Conservation (phyloP, 73 alveolate genomes). For the Paramecium pentaurelia region DNA sequence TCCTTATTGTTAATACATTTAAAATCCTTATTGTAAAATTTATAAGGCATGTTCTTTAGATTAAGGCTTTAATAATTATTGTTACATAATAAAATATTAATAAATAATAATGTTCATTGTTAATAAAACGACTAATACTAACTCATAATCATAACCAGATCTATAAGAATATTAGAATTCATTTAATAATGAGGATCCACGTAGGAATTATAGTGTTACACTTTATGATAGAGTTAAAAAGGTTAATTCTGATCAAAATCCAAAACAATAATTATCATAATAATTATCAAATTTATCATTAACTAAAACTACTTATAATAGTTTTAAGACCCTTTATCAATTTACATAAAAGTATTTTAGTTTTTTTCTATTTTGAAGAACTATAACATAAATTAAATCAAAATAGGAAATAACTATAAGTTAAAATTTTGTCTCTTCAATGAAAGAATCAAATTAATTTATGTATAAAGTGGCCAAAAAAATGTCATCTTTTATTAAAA, state of each 20-base stretch:
- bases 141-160: neutral
- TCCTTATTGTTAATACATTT: neutral
- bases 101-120: neutral
- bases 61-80: slow-evolving; percentile 26
- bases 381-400: neutral
- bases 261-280: neutral
- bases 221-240: neutral
- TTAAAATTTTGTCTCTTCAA: neutral
- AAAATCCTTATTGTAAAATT: slow-evolving; percentile 21
- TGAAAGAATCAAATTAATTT: neutral
- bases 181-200: neutral
- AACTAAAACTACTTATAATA: neutral
- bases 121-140: neutral
- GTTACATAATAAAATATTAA: neutral
- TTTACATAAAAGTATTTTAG: neutral
- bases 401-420: neutral
- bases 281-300: neutral
- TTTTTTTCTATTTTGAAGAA: neutral
- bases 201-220: neutral
- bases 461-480: neutral
- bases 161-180: neutral
- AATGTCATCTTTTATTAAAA: neutral
- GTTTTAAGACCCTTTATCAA: neutral
- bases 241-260: neutral
- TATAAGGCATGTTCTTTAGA: slow-evolving; percentile 35